Base-by-base conservation (phyloP, 352 stramenopile species). In the Phytophthora colocasiae region DNA sequence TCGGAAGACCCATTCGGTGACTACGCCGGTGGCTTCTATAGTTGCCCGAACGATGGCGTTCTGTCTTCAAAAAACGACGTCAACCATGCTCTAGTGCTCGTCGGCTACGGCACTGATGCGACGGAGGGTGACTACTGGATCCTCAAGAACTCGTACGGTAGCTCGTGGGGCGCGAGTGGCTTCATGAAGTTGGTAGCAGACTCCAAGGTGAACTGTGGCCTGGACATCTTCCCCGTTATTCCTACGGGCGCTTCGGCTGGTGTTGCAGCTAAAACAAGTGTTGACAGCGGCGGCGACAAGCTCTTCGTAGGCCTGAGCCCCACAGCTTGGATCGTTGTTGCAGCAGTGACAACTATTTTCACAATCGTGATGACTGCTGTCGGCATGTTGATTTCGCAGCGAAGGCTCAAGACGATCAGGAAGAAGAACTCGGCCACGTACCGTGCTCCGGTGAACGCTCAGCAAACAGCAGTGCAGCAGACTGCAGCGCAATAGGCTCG, bases 131-230 rank as follows among this genome's bases (percentile, higher is more conserved):
- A 92, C 62, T 93, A 92, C 62, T 93, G 85, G 85, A 91, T 93
- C 34, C 48, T 93, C 14, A 93, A 93, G 54, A 93, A 93, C 59
- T 93, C 85, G 38, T 93, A 93, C 67, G 83, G 81, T 15, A 80
- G 70, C 45, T 81, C 71, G 8, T 93, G 85, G 85, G 85, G 85
- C 22, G 73, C 78, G 12, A 81, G 62, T 9, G 85, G 85, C 36
- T 93, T 87, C 56, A 77, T 93, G 60, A 80, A 84, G 47, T 67
- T 93, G 34, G 29, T 90, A 3, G 80, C 81, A 0, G 85, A 94
- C 66, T 71, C 71, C 43, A 92, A 90, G 53, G 62, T 86, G 24
- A 94, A 94, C 66, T 94, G 85, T 39, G 85, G 85, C 3, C 68
- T 94, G 19, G 90, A 92, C 49, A 83, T 94, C 12, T 94, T 92